Conservation (phyloP, 371 early-diverging fungal species). For the Apophysomyces trapeziformis region DNA sequence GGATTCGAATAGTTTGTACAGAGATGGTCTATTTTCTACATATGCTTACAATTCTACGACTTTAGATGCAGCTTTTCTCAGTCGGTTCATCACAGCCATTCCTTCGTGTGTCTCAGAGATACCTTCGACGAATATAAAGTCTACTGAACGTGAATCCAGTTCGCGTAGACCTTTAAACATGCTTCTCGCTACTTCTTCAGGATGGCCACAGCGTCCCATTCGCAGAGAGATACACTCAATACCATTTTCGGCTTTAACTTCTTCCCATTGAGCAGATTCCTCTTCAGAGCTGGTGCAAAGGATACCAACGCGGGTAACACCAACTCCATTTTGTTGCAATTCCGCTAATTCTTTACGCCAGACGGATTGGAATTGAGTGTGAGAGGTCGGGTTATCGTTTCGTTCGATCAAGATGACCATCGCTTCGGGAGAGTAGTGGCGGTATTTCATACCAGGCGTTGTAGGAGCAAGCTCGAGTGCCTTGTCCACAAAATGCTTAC, state of each 20-base stretch:
- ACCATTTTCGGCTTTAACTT: slow-evolving; percentile 16
- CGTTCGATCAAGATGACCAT: slow-evolving; percentile 79
- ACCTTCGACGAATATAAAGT: slow-evolving; percentile 90
- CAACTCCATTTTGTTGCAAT: slow-evolving; percentile 21
- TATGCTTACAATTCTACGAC: slow-evolving; percentile 36
- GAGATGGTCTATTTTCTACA: slow-evolving; percentile 3
- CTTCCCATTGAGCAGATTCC: slow-evolving; percentile 27
- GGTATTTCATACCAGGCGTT: slow-evolving; percentile 99
- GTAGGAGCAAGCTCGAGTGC: slow-evolving; percentile 81
- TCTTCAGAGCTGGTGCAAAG: slow-evolving; percentile 29
- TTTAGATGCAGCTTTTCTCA: slow-evolving; percentile 89
- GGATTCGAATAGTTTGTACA: not conserved
- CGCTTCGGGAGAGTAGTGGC: slow-evolving; percentile 97
- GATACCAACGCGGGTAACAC: slow-evolving; percentile 23
- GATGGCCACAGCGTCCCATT: slow-evolving; percentile 54
- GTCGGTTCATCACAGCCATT: slow-evolving; percentile 97
- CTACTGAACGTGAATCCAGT: slow-evolving; percentile 78
- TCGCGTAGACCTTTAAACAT: slow-evolving; percentile 86
- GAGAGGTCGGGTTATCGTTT: slow-evolving; percentile 6
- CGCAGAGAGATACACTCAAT: slow-evolving; percentile 30
- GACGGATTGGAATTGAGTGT: slow-evolving; percentile 23
- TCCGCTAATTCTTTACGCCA: slow-evolving; percentile 29
- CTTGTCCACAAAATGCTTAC: slow-evolving; percentile 75
- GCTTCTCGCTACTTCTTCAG: slow-evolving; percentile 75
- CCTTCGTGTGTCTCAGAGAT: slow-evolving; percentile 84